These are phyloP conservation scores for Citrus trifoliata DNA, from an alignment of 345 rosid genomes.

Conservation along the genomic window DNA sequence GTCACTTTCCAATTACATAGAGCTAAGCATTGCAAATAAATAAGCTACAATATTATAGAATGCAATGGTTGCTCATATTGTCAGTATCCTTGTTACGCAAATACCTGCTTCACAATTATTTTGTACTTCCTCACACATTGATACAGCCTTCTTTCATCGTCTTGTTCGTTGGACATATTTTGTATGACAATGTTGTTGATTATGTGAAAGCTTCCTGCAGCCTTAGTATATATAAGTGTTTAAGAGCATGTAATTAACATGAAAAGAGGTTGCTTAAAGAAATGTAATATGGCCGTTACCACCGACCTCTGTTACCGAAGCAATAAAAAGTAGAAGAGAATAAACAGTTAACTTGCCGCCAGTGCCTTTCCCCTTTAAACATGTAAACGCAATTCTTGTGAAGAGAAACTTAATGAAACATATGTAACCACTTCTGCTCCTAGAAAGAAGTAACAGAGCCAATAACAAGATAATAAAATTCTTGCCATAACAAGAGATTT, in stretches of 20 bases:
- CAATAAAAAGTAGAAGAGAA: neutral
- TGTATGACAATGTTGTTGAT: neutral
- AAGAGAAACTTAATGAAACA: neutral
- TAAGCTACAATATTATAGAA: neutral
- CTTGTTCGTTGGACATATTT: constrained; percentile 25
- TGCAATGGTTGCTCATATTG: neutral
- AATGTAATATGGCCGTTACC: constrained; percentile 21
- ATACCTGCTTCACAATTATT: constrained; percentile 33
- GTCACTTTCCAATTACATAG: neutral
- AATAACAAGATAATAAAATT: neutral
- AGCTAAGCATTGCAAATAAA: neutral
- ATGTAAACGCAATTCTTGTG: constrained; percentile 31
- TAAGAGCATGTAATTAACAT: neutral
- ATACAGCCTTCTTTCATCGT: constrained; percentile 31
- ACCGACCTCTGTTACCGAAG: constrained; percentile 13
- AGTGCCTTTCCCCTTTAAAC: constrained; percentile 15
- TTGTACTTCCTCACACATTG: constrained; percentile 34
- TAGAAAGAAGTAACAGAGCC: neutral
- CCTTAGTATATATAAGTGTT: neutral
- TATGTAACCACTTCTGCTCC: neutral
- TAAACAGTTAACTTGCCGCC: constrained; percentile 14
- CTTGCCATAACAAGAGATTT: neutral
- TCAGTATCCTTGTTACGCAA: neutral
- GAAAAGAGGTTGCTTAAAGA: neutral
- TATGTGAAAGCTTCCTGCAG: neutral